These are phyloP conservation scores for Closterium sp. DNA, from an alignment of 139 green algal genomes.

Conservation along the genomic window DNA sequence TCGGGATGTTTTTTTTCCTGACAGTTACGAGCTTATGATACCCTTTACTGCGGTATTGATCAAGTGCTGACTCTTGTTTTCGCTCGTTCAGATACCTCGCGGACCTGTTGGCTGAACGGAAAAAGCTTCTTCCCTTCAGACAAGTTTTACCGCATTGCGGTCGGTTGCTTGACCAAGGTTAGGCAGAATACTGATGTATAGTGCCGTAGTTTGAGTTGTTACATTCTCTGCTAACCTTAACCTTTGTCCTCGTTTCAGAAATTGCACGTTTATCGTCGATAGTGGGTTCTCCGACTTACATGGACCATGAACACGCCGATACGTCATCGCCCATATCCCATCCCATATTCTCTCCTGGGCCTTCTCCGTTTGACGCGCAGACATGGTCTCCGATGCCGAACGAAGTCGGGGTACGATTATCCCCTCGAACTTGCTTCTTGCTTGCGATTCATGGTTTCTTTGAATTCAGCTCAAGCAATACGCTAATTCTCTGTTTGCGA, in stretches of 20 bases:
- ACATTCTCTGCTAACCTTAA: neutral
- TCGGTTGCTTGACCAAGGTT: slow-evolving; percentile 24
- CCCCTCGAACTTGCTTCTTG: neutral
- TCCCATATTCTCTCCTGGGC: slow-evolving; percentile 1
- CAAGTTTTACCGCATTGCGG: slow-evolving; percentile 24
- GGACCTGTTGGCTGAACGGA: slow-evolving; percentile 14
- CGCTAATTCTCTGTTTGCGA: slow-evolving; percentile 14
- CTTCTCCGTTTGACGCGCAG: neutral
- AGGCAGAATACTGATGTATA: neutral
- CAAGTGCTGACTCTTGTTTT: neutral
- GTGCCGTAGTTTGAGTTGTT: neutral
- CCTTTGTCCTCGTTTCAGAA: neutral
- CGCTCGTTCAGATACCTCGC: slow-evolving; percentile 8
- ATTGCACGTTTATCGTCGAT: slow-evolving; percentile 3
- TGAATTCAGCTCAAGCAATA: neutral
- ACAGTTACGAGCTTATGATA: neutral
- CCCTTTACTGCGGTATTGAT: neutral
- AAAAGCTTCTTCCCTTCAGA: slow-evolving; percentile 17
- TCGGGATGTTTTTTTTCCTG: neutral
- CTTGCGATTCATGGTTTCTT: neutral
- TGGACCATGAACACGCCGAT: slow-evolving; percentile 5
- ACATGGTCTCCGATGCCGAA: neutral
- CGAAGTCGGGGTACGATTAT: slow-evolving; percentile 1
- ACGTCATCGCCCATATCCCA: neutral
- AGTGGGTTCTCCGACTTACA: slow-evolving; percentile 8